These are phyloP conservation scores for Penicillium taxi DNA, from an alignment of 495 filamentous ascomycete genomes.

Conservation along the genomic window DNA sequence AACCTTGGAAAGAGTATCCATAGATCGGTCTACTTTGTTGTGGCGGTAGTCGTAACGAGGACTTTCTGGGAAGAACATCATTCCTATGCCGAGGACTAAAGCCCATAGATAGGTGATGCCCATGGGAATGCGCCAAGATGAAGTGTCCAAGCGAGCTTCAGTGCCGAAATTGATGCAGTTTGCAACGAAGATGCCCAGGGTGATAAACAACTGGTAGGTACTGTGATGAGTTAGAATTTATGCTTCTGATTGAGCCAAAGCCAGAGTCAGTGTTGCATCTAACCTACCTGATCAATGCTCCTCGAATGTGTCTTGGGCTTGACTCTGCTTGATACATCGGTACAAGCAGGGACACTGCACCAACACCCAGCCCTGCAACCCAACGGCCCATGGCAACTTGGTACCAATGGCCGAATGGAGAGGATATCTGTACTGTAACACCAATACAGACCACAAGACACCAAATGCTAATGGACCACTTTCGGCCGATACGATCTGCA, in stretches of 20 bases:
- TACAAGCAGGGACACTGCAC: conserved; percentile 56
- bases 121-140: conserved; percentile 73
- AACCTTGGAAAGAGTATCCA: conserved; percentile 55
- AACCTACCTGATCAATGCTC: conserved; percentile 50
- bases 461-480: conserved; percentile 44
- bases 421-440: conserved; percentile 56
- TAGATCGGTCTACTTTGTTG: conserved; percentile 53
- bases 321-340: conserved; percentile 69
- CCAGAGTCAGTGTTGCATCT: too few relatives aligned
- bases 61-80: conserved; percentile 63
- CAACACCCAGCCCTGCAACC: conserved; percentile 60
- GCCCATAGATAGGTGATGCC: conserved; percentile 69
- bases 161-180: conserved; percentile 77
- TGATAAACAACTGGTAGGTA: conserved; percentile 79
- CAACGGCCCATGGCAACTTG: conserved; percentile 44
- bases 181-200: conserved; percentile 71
- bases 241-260: too few relatives aligned
- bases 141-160: conserved; percentile 29
- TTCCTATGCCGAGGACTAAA: conserved; percentile 57
- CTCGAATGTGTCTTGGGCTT: conserved; percentile 54
- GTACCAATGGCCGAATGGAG: conserved; percentile 42
- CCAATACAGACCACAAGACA: conserved; percentile 54
- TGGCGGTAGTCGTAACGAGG: conserved; percentile 60
- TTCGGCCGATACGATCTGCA: conserved; percentile 45
- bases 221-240: conserved; percentile 8